Evolutionary conservation across 495 filamentous ascomycete genomes (phyloP), one percentile per base, ranked within the genome.

Genomic region (Penicillium cinerascens): DNA sequence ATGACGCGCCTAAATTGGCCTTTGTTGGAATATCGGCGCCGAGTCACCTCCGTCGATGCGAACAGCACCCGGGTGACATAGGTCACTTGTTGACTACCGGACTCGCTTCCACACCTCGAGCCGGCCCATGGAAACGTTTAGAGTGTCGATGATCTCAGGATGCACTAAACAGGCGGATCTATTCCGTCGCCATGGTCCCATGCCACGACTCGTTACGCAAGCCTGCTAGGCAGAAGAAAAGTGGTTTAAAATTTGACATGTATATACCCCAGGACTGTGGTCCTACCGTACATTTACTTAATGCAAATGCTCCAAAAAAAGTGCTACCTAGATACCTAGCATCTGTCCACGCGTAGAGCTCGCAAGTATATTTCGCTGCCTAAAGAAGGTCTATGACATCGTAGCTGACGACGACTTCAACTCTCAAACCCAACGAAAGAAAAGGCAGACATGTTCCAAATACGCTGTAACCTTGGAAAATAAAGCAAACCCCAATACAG

Each of bases 221-320:
- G 39, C 37, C 41, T 2, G 13, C 41, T 38, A 22, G 45, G 49
- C 29, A 22, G 23, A 25, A 42, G 22, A 38, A 45, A 48, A 52
- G n/a, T n/a, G n/a, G n/a, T 18, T 53, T 46, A 43, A 21, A 43
- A 29, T 48, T 18, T 17, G 37, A 53, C 21, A 38, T 35, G 54
- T 59, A 62, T 35, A 58, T 59, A 62, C 52, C 56, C 47, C 10
- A 27, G 29, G 49, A 33, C 29, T 33, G 2, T 13, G 29, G 29
- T 33, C 29, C 29, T 15, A 33, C 29, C 10, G 13, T 33, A 33
- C 29, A 33, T 33, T 33, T 13, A 33, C 11, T 33, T 33, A 15
- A 3, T 15, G 11, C 11, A 10, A 15, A 33, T 13, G 29, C 13
- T 33, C 10, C 29, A 3, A 13, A 3, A 15, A 23, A 33, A 33